These are phyloP conservation scores for Torulaspora microellipsoides DNA, from an alignment of 805 yeast species.

Conservation along the genomic window DNA sequence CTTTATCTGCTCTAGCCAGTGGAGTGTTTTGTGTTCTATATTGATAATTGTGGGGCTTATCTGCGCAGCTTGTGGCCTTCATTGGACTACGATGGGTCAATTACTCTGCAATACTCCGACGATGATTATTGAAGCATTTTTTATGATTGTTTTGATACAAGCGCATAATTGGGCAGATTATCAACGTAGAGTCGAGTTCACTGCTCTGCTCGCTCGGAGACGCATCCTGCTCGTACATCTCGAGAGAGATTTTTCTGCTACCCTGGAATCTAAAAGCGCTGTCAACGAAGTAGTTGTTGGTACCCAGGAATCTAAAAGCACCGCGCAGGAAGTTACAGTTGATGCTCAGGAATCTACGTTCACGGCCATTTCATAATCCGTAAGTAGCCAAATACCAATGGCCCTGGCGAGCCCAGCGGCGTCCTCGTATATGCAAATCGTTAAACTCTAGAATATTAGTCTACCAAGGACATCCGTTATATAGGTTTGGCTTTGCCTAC, in stretches of 20 bases:
- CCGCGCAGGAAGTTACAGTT: too few relatives aligned
- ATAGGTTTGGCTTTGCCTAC: too few relatives aligned
- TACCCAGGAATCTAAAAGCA: too few relatives aligned
- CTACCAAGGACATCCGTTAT: too few relatives aligned
- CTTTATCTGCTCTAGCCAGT: slow-evolving; percentile 31
- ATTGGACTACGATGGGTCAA: slow-evolving; percentile 41
- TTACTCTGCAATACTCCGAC: slow-evolving; percentile 41
- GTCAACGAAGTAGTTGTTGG: too few relatives aligned
- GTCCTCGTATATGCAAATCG: too few relatives aligned
- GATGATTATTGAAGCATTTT: slow-evolving; percentile 43
- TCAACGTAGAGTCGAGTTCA: slow-evolving; percentile 25
- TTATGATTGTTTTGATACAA: slow-evolving; percentile 37
- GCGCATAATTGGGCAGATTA: slow-evolving; percentile 37
- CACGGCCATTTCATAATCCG: too few relatives aligned
- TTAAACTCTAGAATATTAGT: too few relatives aligned
- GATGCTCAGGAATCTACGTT: too few relatives aligned
- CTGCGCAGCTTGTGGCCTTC: slow-evolving; percentile 33
- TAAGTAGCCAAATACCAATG: too few relatives aligned
- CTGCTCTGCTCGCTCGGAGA: slow-evolving; percentile 23
- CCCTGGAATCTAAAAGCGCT: too few relatives aligned
- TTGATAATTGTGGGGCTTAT: slow-evolving; percentile 31
- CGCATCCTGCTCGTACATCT: slow-evolving; percentile 12
- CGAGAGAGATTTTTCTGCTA: neutral
- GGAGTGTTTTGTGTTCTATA: slow-evolving; percentile 33
- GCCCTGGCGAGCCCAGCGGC: too few relatives aligned